Evolutionary conservation across 352 stramenopile genomes (phyloP).

Genomic region (Saprolegnia diclina): DNA sequence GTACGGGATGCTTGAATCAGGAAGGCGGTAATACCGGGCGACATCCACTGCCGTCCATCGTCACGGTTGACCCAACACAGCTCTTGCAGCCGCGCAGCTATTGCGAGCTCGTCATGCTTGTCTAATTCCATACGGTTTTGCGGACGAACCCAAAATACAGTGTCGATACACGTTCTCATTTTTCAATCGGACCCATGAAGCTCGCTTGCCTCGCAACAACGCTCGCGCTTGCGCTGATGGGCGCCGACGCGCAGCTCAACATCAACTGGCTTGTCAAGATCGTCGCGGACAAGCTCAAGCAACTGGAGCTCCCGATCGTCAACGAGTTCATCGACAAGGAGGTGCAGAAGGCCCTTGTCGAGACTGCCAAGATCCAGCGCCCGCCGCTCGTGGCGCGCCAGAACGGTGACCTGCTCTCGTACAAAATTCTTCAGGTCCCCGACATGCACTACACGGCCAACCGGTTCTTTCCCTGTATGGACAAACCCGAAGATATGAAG

Average conservation of each 20-base stretch:
- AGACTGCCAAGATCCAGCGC: not conserved
- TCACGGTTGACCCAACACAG: too few species aligned
- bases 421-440: constrained; percentile 42
- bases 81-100: too few species aligned
- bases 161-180: not conserved
- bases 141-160: too few species aligned
- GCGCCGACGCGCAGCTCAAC: not conserved
- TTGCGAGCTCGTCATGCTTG: too few species aligned
- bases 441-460: constrained; percentile 46
- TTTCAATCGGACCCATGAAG: not conserved
- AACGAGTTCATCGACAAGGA: not conserved
- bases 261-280: not conserved
- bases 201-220: not conserved
- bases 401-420: not conserved
- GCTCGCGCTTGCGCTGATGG: not conserved
- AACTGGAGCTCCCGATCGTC: not conserved
- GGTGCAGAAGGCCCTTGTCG: not conserved
- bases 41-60: too few species aligned
- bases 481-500: constrained; percentile 32
- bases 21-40: too few species aligned
- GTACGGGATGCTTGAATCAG: too few species aligned
- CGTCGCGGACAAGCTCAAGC: not conserved
- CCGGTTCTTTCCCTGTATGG: constrained; percentile 29
- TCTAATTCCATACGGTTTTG: too few species aligned
- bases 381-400: not conserved